Base-by-base conservation (phyloP, 805 yeast genomes). In the Saturnispora hagleri region DNA sequence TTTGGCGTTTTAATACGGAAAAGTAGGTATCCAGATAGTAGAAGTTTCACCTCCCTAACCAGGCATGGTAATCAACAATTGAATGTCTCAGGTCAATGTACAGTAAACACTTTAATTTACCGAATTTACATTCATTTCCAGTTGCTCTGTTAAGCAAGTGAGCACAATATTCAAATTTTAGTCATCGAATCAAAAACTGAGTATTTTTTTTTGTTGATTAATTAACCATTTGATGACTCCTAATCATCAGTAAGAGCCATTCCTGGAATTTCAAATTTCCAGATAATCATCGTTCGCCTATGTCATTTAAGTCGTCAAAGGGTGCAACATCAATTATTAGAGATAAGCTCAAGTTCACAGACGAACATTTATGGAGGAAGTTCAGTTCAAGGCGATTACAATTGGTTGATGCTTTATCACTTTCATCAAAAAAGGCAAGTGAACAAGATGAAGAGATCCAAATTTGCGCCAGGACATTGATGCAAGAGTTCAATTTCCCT, bases 331-430 rank as follows among this genome's bases (percentile, higher is more conserved):
- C 65, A 47, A 48, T 59, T 8, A 81, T 86, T 15, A 70, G 93
- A 31, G 67, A 70, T 38, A 77, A 79, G 60, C 74, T 93, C 46
- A 77, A 82, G 50, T 93, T 93, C 68, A 73, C 73, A 9, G 97
- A 93, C 64, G 96, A 88, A 55, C 73, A 80, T 43, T 74, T 77
- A 51, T 93, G 99, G 99, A 88, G 87, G 64, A 77, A 81, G 59
- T 91, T 93, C 65, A 84, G 93, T n/a, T 88, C 95, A 1, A 74
- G 98, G 52, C 72, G 99, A 53, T 72, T 93, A 24, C 96, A 89
- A 67, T 73, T 93, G 51, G 93, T 93, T 42, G 97, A 90, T 63
- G 78, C 85, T 22, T 74, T 84, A 55, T 71, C 73, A 43, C 63
- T 79, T 42, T 72, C 77, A 44, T 69, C 79, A 18, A 79, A 80